Base-by-base conservation (phyloP, 2,329 filamentous ascomycete genomes). In the Sarocladium brachiariae region DNA sequence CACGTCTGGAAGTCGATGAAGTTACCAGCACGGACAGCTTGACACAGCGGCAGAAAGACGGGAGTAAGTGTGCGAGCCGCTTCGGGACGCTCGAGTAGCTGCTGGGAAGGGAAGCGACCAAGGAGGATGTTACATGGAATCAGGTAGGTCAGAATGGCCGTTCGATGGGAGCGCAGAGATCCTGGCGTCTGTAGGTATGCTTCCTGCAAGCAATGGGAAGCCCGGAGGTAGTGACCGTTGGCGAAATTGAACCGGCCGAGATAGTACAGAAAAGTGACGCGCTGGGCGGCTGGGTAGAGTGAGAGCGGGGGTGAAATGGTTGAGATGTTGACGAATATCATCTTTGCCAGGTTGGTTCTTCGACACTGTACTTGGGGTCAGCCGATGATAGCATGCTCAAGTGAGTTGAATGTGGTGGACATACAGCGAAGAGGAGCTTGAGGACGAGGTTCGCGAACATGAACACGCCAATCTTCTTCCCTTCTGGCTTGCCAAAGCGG, bases 261-360 rank as follows among this genome's bases (percentile, higher is more conserved):
- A 63, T 96, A 96, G 70, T 96, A 96, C 13, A 97, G 83, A 59
- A 91, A 97, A 3, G 90, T 95, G 48, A 96, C 89, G 46, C 90
- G 82, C 63, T 97, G 88, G 5, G 86, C 80, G 19, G 88, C 89
- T 2, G 91, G 89, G 61, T 95, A 97, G 49, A 88, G 79, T 1
- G 80, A 76, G 11, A 97, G 71, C 0, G 89, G 88, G 1, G 90
- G 90, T 0, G 88, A 91, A 56, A 88, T 86, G 51, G 87, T 84
- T 47, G 83, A 84, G 56, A 96, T 92, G 62, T 93, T 95, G 57
- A 84, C 85, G 63, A 96, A 93, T 60, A 96, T 87, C 65, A 92
- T 89, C 56, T 88, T 87, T 14, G 89, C 90, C 51, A 90, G 84
- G 54, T 88, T 81, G 2, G 87, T 87, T 66, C 92, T 93, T 31